phyloP scores from a whole-genome alignment of 2,329 filamentous ascomycete genomes.

The Dactylella cylindrospora region DNA sequence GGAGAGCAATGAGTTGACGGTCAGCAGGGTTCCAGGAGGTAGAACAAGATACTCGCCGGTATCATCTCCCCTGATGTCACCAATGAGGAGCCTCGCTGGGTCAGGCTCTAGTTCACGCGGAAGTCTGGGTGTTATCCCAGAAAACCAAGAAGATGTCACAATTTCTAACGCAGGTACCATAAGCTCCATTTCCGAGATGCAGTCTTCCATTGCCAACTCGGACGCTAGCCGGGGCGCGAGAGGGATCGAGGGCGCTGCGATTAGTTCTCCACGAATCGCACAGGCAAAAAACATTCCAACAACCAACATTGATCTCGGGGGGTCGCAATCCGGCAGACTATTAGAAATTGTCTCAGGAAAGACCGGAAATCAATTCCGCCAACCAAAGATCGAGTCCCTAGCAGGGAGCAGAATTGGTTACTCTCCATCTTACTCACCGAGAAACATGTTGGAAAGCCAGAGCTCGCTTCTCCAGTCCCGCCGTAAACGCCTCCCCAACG shows the following conservation, averaged over 20 bases:
- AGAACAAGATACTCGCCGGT: not conserved
- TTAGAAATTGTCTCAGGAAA: not conserved
- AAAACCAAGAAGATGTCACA: too few relatives aligned
- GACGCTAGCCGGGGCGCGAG: too few relatives aligned
- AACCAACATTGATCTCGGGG: constrained; percentile 7
- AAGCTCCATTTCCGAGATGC: too few relatives aligned
- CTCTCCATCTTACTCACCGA: constrained; percentile 9
- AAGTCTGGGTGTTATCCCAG: too few relatives aligned
- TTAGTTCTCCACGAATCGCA: constrained; percentile 6
- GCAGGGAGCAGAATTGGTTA: constrained; percentile 8
- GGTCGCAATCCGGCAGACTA: not conserved
- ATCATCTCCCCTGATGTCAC: too few relatives aligned
- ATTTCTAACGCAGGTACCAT: too few relatives aligned
- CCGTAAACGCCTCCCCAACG: not conserved
- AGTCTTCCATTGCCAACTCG: too few relatives aligned
- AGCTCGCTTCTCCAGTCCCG: constrained; percentile 14
- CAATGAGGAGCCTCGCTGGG: not conserved
- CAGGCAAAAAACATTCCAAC: not conserved
- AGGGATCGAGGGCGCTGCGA: too few relatives aligned
- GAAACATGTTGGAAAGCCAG: constrained; percentile 5
- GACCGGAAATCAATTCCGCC: not conserved
- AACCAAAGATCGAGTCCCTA: constrained; percentile 10
- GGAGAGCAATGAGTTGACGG: constrained; percentile 1
- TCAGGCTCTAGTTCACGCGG: too few relatives aligned
- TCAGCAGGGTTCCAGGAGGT: not conserved